A percentile compares a stretch with the other conserved stretches of the same genome.
These are phyloP conservation scores for Eucalyptus regnans DNA, from an alignment of 345 rosid species.

Conservation along the genomic window DNA sequence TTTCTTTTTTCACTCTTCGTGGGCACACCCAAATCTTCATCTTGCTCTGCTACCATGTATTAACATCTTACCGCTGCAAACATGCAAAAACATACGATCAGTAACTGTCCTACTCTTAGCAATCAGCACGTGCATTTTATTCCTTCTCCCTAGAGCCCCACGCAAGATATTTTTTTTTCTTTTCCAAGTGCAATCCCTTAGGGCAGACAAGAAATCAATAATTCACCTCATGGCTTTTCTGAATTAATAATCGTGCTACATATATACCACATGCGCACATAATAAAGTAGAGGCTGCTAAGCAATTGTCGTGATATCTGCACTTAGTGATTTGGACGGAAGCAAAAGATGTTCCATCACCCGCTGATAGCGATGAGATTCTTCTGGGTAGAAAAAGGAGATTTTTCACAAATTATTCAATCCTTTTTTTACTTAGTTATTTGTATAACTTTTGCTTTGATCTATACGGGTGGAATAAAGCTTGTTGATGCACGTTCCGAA, in stretches of 20 bases:
- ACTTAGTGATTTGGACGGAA: neutral
- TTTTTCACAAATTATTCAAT: neutral
- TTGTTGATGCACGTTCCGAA: neutral
- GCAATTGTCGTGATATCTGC: neutral
- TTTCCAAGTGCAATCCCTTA: neutral
- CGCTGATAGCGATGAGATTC: neutral
- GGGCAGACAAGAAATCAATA: neutral
- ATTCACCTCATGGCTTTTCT: neutral
- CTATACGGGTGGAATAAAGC: neutral
- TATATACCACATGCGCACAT: neutral
- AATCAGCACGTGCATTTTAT: neutral
- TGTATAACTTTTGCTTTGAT: neutral
- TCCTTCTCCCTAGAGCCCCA: neutral
- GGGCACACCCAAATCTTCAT: neutral
- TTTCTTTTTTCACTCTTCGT: neutral
- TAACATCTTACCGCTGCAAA: neutral
- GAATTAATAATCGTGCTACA: neutral
- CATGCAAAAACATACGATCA: neutral
- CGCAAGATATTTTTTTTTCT: neutral
- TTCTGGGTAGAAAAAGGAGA: neutral
- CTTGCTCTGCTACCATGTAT: neutral
- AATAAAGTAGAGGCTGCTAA: neutral
- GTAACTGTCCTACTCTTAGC: neutral
- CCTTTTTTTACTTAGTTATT: neutral
- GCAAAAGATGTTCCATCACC: neutral